Conservation (phyloP, 2,329 filamentous ascomycete genomes). For the Mycosphaerelloides madeirae region DNA sequence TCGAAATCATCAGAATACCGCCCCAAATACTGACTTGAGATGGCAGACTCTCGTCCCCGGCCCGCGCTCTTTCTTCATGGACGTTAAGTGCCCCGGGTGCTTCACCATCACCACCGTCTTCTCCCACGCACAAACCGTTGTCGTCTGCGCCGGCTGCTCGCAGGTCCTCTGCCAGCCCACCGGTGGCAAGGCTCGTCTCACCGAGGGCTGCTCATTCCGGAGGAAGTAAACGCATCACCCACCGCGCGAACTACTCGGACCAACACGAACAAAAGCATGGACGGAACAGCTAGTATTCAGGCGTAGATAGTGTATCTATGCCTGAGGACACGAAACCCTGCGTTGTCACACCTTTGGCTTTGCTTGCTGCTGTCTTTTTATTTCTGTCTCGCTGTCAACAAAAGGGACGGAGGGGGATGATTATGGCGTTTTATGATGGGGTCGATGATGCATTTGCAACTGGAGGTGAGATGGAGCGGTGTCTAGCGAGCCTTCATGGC, state of each 20-base stretch:
- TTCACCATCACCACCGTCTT: constrained; percentile 99
- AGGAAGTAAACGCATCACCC: constrained; percentile 75
- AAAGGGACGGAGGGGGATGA: not conserved
- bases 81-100: constrained; percentile 99
- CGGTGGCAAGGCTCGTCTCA: constrained; percentile 97
- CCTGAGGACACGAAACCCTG: not conserved
- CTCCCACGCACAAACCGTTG: constrained; percentile 99
- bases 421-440: constrained; percentile 8
- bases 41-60: constrained; percentile 69
- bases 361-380: not conserved
- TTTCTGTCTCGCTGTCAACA: not conserved
- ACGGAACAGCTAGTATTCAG: not conserved
- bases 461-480: constrained; percentile 28
- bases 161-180: constrained; percentile 99
- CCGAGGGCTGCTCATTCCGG: constrained; percentile 99
- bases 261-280: not conserved
- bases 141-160: constrained; percentile 99
- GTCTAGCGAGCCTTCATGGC: constrained; percentile 4
- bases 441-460: constrained; percentile 6
- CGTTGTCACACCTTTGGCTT: not conserved
- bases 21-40: constrained; percentile 5
- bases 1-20: constrained; percentile 1
- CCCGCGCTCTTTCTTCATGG: constrained; percentile 99
- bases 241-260: constrained; percentile 25
- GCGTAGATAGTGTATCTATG: constrained; percentile 2